Conservation (phyloP, 192 early-diverging fungal species). For the Spizellomyces punctatus region DNA sequence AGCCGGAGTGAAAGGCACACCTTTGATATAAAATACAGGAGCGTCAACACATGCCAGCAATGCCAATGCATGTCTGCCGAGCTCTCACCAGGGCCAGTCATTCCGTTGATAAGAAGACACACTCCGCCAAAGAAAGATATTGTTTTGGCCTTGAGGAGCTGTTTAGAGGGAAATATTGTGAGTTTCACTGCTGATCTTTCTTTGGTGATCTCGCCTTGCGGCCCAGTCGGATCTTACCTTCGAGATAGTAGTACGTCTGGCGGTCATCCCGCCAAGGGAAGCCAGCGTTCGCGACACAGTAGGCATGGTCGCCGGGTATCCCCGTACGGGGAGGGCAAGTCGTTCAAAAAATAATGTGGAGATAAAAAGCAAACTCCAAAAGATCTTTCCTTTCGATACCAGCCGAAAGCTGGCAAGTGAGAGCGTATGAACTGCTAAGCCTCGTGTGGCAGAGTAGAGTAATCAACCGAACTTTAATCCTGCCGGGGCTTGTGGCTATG, state of each 20-base stretch:
- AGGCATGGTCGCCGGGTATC: background rate
- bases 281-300: conserved; percentile 13
- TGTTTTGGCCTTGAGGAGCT: conserved; percentile 50
- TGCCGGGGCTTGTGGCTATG: no score
- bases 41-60: background rate
- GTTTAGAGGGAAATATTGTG: background rate
- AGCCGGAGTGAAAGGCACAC: conserved; percentile 42
- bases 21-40: background rate
- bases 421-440: no score
- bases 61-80: background rate
- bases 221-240: conserved; percentile 3
- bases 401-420: no score
- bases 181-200: background rate
- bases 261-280: conserved; percentile 4
- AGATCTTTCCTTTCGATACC: no score
- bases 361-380: no score
- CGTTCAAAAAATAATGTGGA: no score
- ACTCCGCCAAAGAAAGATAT: conserved; percentile 51
- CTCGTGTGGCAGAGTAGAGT: no score
- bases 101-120: conserved; percentile 52
- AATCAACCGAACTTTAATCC: no score
- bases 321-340: no score
- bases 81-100: conserved; percentile 53
- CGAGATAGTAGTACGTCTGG: conserved; percentile 7
- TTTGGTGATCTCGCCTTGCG: background rate